phyloP scores from a whole-genome alignment of 768 basidiomycete genomes.

The Strobilomyces dryophilus region DNA sequence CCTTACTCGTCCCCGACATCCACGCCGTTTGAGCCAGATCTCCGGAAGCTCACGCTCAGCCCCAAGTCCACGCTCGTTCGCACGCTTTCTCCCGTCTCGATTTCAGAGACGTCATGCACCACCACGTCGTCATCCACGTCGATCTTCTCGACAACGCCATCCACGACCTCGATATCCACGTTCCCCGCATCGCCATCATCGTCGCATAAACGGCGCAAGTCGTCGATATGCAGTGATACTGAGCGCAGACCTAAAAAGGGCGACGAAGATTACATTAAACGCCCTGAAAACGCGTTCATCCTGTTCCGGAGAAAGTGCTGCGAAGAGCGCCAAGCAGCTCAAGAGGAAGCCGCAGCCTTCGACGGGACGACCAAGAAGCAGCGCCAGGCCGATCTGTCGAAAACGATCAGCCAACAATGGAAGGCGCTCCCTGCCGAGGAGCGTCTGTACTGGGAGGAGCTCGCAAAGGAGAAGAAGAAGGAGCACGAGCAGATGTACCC shows the following conservation, averaged over 20 bases:
- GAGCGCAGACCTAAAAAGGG: slow-evolving; percentile 58
- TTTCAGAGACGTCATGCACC: slow-evolving; percentile 17
- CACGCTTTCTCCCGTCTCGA: slow-evolving; percentile 40
- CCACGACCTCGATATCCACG: slow-evolving; percentile 31
- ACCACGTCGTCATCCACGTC: slow-evolving; percentile 38
- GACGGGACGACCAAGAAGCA: slow-evolving; percentile 59
- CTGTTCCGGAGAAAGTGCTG: slow-evolving; percentile 78
- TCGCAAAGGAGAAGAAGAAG: slow-evolving; percentile 76
- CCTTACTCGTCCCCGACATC: slow-evolving; percentile 63
- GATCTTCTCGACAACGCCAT: slow-evolving; percentile 37
- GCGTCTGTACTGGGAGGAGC: slow-evolving; percentile 67
- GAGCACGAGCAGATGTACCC: slow-evolving; percentile 75
- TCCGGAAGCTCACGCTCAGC: slow-evolving; percentile 41
- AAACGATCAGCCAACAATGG: slow-evolving; percentile 81
- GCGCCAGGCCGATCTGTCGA: slow-evolving; percentile 74
- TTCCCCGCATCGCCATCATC: slow-evolving; percentile 31
- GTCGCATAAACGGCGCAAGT: slow-evolving; percentile 50
- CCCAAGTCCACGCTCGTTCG: slow-evolving; percentile 38
- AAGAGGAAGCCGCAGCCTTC: slow-evolving; percentile 39
- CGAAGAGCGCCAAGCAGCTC: slow-evolving; percentile 60
- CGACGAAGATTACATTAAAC: slow-evolving; percentile 80
- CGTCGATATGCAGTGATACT: slow-evolving; percentile 41
- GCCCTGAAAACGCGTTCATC: slow-evolving; percentile 83
- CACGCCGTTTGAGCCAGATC: slow-evolving; percentile 74
- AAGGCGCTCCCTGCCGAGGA: slow-evolving; percentile 63